Base-by-base conservation (phyloP, 805 yeast species). In the Candida corydali region DNA sequence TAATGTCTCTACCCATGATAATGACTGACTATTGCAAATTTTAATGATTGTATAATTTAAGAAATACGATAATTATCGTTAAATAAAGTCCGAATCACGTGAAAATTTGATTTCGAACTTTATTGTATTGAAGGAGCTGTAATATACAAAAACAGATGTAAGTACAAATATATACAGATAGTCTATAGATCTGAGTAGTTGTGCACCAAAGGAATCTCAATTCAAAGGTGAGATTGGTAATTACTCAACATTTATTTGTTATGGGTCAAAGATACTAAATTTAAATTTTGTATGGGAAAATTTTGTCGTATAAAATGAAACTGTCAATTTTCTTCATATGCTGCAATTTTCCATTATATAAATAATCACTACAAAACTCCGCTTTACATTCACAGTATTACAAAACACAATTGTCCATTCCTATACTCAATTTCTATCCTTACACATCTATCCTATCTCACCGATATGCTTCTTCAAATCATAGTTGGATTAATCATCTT, bases 1-100 rank as follows among this genome's bases (percentile, higher is more conserved):
- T 60, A 35, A 59, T 60, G 35, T 59, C 68, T 44, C 79, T 76
- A 9, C 37, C 46, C 50, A 46, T 46, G 5, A 19, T 33, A 4
- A 14, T 7, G n/a, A n/a, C 11, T 29, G 23, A 6, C n/a, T n/a
- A n/a, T n/a, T n/a, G n/a, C 24, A 20, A 20, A 8, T 20, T 7
- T 8, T 20, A 8, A 20, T 8, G 10, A 20, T 20, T 20, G 7
- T 8, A 20, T 20, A 20, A 20, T 20, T n/a, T n/a, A n/a, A n/a
- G n/a, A n/a, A n/a, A n/a, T n/a, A n/a, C n/a, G n/a, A n/a, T n/a
- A n/a, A n/a, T n/a, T 12, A 6, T 28, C 17, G 11, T 12, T 29
- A 14, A 29, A 15, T n/a, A 7, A 29, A 12, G 22, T 6, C 32
- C 10, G 24, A 12, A 20, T 20, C 34, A 32, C 34, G 34, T 29